Evolutionary conservation across 1,284 basidiomycete genomes (phyloP).

Genomic region (Pulveroboletus sp.): DNA sequence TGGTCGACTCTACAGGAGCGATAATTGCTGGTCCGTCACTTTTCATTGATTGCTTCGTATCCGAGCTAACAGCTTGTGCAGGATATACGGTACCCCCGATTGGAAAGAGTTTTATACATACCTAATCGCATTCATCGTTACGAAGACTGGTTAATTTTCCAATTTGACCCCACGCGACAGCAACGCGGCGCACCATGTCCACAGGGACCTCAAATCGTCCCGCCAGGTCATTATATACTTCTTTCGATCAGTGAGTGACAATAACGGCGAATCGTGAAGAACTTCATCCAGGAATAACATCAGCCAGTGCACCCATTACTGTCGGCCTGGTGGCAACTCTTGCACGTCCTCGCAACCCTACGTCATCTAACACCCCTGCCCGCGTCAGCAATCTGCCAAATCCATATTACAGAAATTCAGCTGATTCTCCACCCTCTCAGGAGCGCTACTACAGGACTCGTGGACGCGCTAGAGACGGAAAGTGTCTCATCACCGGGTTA

Average conservation of each 20-base stretch:
- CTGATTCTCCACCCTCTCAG: neutral
- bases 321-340: neutral
- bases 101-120: neutral
- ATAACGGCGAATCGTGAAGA: neutral
- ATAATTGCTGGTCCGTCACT: neutral
- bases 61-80: neutral
- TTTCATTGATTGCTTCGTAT: neutral
- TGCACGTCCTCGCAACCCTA: neutral
- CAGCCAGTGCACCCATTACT: neutral
- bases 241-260: neutral
- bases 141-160: neutral
- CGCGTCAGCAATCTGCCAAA: neutral
- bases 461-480: conserved; percentile 1
- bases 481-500: conserved; percentile 2
- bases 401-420: neutral
- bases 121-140: neutral
- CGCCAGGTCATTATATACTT: neutral
- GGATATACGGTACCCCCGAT: neutral
- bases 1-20: neutral
- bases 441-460: neutral
- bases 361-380: neutral
- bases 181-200: neutral
- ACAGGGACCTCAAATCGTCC: neutral
- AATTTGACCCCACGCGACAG: neutral
- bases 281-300: neutral